These are phyloP conservation scores for Puccinia hordei DNA, from an alignment of 1,284 basidiomycete species.

Conservation along the genomic window DNA sequence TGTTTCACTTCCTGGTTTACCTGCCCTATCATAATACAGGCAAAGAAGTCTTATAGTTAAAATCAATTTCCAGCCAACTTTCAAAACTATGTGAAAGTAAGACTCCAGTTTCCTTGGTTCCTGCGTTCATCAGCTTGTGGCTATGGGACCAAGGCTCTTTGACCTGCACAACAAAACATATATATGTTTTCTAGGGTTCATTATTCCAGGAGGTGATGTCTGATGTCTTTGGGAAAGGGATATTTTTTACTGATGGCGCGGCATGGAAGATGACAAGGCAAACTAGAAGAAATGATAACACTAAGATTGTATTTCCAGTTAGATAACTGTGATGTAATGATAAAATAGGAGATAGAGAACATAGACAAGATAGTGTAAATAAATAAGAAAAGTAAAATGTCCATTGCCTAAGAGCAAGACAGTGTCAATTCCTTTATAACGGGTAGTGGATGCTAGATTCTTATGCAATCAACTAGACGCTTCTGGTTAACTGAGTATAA, in stretches of 20 bases:
- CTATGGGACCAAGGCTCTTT: background rate
- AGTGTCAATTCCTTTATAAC: too few species aligned
- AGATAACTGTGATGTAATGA: too few species aligned
- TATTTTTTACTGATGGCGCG: slow-evolving; percentile 47
- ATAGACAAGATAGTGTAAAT: too few species aligned
- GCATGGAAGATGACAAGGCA: slow-evolving; percentile 49
- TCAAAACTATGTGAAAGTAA: slow-evolving; percentile 51
- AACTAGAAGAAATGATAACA: slow-evolving; percentile 43
- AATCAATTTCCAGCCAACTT: slow-evolving; percentile 40
- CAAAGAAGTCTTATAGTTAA: slow-evolving; percentile 1
- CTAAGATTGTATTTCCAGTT: too few species aligned
- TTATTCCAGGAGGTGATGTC: slow-evolving; percentile 50
- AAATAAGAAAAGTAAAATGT: too few species aligned
- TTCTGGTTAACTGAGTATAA: too few species aligned
- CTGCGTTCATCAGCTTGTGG: background rate
- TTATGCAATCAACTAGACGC: too few species aligned
- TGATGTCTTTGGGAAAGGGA: slow-evolving; percentile 51
- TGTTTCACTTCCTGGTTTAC: slow-evolving; percentile 1
- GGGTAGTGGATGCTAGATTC: too few species aligned
- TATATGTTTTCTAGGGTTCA: slow-evolving; percentile 20
- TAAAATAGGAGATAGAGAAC: too few species aligned
- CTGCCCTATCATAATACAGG: background rate
- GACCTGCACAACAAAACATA: background rate
- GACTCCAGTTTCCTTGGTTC: background rate
- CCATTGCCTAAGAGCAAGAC: too few species aligned